Evolutionary conservation across 2,329 filamentous ascomycete species (phyloP).

Genomic region (Neoscytalidium dimidiatum): DNA sequence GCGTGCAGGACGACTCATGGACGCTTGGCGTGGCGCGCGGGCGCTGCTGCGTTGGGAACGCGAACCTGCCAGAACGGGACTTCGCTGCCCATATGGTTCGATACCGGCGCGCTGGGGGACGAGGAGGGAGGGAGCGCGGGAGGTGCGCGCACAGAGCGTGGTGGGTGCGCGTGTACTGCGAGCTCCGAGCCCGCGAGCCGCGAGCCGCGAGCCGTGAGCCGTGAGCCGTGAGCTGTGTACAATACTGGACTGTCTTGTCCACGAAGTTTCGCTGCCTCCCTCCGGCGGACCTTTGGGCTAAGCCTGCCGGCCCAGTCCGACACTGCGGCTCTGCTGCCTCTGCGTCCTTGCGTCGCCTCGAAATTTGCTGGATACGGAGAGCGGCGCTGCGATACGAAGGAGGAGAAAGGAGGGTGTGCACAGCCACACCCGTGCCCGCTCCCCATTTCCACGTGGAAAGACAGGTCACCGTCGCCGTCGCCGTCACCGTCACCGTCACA

Average conservation of each 20-base stretch:
- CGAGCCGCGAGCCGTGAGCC: too few species aligned
- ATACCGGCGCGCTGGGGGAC: neutral
- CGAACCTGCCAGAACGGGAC: neutral
- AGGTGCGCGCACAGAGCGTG: too few species aligned
- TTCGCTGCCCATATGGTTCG: neutral
- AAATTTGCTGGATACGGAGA: conserved; percentile 13
- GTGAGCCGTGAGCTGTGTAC: too few species aligned
- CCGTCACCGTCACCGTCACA: too few species aligned
- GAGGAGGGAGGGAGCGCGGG: neutral
- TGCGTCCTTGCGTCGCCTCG: neutral
- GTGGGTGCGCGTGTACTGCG: too few species aligned
- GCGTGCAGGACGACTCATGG: neutral
- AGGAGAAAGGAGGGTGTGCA: neutral
- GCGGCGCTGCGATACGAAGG: neutral
- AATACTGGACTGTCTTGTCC: too few species aligned
- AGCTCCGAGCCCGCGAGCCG: too few species aligned
- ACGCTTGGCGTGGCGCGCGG: neutral
- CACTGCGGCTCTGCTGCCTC: conserved; percentile 4
- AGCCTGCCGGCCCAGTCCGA: neutral
- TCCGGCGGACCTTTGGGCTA: neutral
- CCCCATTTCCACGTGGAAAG: neutral
- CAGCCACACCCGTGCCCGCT: neutral
- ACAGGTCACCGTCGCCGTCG: neutral
- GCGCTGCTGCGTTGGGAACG: neutral
- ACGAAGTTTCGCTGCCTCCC: neutral